A percentile compares a stretch with the other conserved stretches of the same genome.
Evolutionary conservation across 306 rosid species (phyloP).

Genomic region (Sesbania bispinosa): DNA sequence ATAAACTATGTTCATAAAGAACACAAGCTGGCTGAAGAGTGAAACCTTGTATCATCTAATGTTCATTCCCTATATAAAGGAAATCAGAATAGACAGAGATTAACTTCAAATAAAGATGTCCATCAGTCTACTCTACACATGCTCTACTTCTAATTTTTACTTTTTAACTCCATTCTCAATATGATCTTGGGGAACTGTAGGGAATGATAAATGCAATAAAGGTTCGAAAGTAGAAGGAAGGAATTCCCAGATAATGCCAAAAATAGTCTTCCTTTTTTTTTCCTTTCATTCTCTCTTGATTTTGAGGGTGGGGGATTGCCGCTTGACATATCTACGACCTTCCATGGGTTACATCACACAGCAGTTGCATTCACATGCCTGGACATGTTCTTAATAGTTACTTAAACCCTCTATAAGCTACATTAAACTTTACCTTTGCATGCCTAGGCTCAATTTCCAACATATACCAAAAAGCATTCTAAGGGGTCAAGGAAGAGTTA

Average conservation of each 20-base stretch:
- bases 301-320: background rate
- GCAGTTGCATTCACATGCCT: conserved; percentile 8
- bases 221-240: background rate
- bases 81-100: background rate
- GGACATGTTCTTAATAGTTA: background rate
- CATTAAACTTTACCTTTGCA: background rate
- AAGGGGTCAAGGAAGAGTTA: conserved; percentile 14
- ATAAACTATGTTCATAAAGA: background rate
- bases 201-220: background rate
- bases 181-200: background rate
- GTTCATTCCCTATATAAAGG: background rate
- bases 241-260: background rate
- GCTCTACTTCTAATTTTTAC: background rate
- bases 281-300: background rate
- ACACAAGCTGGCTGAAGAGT: background rate
- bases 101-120: background rate
- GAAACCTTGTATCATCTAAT: background rate
- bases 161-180: conserved; percentile 3
- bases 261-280: background rate
- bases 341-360: background rate
- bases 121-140: background rate
- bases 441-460: background rate
- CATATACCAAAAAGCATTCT: background rate
- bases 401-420: background rate
- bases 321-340: background rate